Base-by-base conservation (phyloP, 345 rosid species). In the Gossypium rotundifolium region DNA sequence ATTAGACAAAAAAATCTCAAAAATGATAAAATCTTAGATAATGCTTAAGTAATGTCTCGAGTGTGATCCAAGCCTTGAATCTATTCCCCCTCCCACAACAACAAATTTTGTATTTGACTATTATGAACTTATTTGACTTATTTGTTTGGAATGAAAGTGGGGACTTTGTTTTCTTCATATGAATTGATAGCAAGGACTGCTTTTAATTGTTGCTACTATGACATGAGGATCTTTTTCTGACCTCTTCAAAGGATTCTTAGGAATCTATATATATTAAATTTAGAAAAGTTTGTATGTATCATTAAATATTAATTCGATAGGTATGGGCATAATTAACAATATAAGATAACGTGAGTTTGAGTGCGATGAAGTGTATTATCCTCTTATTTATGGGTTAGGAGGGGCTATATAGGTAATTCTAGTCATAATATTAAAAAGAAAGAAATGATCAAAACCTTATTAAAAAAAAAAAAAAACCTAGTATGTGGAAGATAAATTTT, bases 401-500 rank as follows among this genome's bases (percentile, higher is more conserved):
- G 0, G 1, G 40, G 1, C 7, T 5, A 33, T 5, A 33, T 33
- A 5, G 0, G 0, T 5, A 33, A 0, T 5, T 33, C 1, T 33
- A 33, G 0, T 1, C 7, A 33, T 5, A 1, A 5, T 33, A 5
- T 5, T 33, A 33, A 33, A 33, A 33, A 33, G 1, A 5, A 4
- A 4, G 0, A 5, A 5, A 33, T 1, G 7, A 33, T 33, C 0
- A 33, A 0, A 33, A 33, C 0, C 1, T 33, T 33, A 0, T 0
- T 33, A 5, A 33, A 4, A 33, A 33, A 33, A 33, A 33, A 29
- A 2, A 2, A 27, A 27, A 27, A 0, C 4, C 1, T n/a, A 66
- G 40, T 23, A 38, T 48, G 70, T 74, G 83, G 74, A 55, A 48
- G 76, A 75, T 65, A 25, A 7, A 53, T 72, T 65, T 9, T 75